These are phyloP conservation scores for Botrytis paeoniae DNA, from an alignment of 2,329 filamentous ascomycete genomes.

Conservation along the genomic window DNA sequence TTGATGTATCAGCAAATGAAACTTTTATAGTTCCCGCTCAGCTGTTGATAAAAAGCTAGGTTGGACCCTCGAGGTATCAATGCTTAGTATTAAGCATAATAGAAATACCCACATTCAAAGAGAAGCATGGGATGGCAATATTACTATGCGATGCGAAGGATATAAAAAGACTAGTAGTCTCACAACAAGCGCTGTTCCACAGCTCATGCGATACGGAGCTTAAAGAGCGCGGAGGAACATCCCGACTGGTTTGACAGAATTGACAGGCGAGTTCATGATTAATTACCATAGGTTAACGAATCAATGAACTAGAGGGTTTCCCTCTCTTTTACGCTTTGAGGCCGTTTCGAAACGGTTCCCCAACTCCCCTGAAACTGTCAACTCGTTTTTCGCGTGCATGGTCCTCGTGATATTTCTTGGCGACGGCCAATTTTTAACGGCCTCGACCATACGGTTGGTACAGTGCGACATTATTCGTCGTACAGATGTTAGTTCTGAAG, in stretches of 20 bases:
- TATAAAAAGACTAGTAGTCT: neutral
- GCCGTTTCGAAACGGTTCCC: constrained; percentile 14
- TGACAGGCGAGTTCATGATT: neutral
- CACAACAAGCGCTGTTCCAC: neutral
- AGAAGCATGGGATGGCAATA: neutral
- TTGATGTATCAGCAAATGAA: neutral
- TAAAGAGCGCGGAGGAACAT: neutral
- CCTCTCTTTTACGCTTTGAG: neutral
- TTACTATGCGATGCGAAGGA: neutral
- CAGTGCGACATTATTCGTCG: constrained; percentile 1
- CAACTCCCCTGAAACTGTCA: constrained; percentile 13
- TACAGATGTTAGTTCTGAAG: neutral
- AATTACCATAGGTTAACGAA: neutral
- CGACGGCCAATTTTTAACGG: neutral
- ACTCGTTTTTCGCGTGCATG: neutral
- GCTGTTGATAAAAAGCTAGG: neutral
- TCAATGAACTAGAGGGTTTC: neutral
- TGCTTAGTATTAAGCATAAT: neutral
- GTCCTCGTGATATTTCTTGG: constrained; percentile 1
- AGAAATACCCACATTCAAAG: neutral
- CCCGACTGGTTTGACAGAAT: neutral
- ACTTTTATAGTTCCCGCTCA: neutral
- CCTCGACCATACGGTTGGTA: neutral
- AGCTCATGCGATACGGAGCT: neutral
- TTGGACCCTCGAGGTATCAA: neutral